These are phyloP conservation scores for Hibiscus trionum DNA, from an alignment of 345 rosid genomes.

Conservation along the genomic window DNA sequence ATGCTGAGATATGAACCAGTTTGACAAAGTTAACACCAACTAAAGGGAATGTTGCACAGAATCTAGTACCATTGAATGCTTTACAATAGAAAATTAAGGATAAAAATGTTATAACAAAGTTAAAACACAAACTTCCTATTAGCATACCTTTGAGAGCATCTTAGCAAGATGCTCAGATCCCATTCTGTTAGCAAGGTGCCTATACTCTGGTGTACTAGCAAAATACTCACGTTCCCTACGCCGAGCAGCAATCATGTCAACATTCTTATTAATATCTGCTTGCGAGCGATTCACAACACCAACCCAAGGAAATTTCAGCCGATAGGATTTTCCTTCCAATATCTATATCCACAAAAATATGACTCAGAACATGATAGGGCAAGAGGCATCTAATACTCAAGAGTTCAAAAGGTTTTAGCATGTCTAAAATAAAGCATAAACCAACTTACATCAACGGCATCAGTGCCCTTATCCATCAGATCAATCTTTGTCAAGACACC, in stretches of 20 bases:
- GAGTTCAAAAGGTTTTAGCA: neutral
- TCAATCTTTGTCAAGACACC: constrained; percentile 98
- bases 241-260: constrained; percentile 98
- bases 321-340: constrained; percentile 80
- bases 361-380: constrained; percentile 7
- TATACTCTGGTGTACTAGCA: constrained; percentile 74
- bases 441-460: constrained; percentile 92
- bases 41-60: neutral
- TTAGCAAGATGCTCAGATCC: constrained; percentile 97
- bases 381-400: constrained; percentile 1
- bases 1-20: constrained; percentile 51
- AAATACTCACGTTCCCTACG: constrained; percentile 93
- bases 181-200: constrained; percentile 91
- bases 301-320: constrained; percentile 91
- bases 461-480: constrained; percentile 98
- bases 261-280: constrained; percentile 94
- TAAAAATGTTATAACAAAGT: neutral
- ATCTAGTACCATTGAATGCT: neutral
- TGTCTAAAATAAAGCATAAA: neutral
- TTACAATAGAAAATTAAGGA: neutral
- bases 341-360: constrained; percentile 41
- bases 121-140: neutral
- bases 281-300: constrained; percentile 99
- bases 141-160: constrained; percentile 80
- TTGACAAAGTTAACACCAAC: constrained; percentile 5